A percentile compares a stretch with the other conserved stretches of the same genome.
Evolutionary conservation across 2,329 filamentous ascomycete genomes (phyloP).

Genomic region (Penicillium sp.): DNA sequence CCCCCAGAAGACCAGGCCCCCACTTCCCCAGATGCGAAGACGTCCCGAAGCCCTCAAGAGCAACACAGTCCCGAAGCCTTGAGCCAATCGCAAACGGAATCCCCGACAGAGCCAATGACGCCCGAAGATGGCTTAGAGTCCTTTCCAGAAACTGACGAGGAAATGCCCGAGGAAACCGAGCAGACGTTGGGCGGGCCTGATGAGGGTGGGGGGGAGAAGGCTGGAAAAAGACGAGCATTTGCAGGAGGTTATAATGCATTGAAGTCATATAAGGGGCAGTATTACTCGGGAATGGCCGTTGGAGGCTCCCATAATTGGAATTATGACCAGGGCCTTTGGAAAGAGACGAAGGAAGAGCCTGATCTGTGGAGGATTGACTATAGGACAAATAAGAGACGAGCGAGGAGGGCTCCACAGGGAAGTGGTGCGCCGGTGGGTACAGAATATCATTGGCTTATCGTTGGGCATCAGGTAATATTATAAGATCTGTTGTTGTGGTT

Average conservation of each 20-base stretch:
- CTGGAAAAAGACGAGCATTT: conserved; percentile 2
- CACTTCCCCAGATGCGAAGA: background rate
- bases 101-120: background rate
- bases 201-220: background rate
- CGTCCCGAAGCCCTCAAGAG: background rate
- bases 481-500: background rate
- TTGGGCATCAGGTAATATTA: conserved; percentile 38
- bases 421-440: conserved; percentile 42
- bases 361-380: conserved; percentile 43
- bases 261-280: conserved; percentile 40
- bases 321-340: conserved; percentile 42
- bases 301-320: conserved; percentile 45
- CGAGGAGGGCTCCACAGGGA: conserved; percentile 37
- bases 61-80: background rate
- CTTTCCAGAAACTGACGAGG: conserved; percentile 29
- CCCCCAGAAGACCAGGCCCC: background rate
- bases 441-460: conserved; percentile 42
- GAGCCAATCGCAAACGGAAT: background rate
- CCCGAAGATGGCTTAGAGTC: background rate
- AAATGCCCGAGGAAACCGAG: conserved; percentile 24
- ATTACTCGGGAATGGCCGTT: conserved; percentile 44
- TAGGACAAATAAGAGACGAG: conserved; percentile 36
- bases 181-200: conserved; percentile 8
- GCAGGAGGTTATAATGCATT: conserved; percentile 35
- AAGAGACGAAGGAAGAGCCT: conserved; percentile 42